Base-by-base conservation (phyloP, 441 rosid genomes). In the Codiaeum variegatum region DNA sequence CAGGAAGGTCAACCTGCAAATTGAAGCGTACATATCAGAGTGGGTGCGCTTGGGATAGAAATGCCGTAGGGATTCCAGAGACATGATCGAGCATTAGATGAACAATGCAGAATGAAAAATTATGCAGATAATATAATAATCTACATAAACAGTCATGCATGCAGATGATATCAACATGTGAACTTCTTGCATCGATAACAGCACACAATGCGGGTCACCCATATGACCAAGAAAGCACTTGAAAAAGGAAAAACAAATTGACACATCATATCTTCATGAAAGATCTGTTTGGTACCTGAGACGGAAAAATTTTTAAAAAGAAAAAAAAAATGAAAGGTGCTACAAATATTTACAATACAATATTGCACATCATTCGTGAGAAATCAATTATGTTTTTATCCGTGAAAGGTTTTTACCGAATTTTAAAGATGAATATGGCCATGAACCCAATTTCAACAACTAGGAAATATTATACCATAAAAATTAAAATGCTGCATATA, bases 1-100 rank as follows among this genome's bases (percentile, higher is more conserved):
- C 97, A 66, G 92, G 88, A 71, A 96, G 91, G 78, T 93, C 97
- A 81, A 96, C 99, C 99, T 96, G 87, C 81, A 42, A 64, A 75
- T 55, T 70, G 54, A 67, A 66, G 26, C 36, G 54, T 34, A 26
- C 44, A 16, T 44, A 60, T 42, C 42, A 64, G 31, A 23, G 51
- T 28, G 58, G 40, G 60, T 5, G 52, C 56, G 58, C 44, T 62
- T 55, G 21, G 31, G 24, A 32, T 26, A 52, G 54, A 42, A 51
- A 54, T n/a, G 54, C 13, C 21, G 51, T 28, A 46, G n/a, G 56
- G 31, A 31, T 24, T 56, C 66, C 26, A 65, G 51, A 23, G 6
- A 29, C n/a, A 46, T 55, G n/a, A 47, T 12, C 68, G 52, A 47
- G 4, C n/a, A 47, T 15, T 10, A 47, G n/a, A 52, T 23, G 47